Percentiles rank a stretch among this genome's conserved stretches.
Evolutionary conservation across 805 yeast genomes (phyloP).

Genomic region (Sugiyamaella valdiviana): DNA sequence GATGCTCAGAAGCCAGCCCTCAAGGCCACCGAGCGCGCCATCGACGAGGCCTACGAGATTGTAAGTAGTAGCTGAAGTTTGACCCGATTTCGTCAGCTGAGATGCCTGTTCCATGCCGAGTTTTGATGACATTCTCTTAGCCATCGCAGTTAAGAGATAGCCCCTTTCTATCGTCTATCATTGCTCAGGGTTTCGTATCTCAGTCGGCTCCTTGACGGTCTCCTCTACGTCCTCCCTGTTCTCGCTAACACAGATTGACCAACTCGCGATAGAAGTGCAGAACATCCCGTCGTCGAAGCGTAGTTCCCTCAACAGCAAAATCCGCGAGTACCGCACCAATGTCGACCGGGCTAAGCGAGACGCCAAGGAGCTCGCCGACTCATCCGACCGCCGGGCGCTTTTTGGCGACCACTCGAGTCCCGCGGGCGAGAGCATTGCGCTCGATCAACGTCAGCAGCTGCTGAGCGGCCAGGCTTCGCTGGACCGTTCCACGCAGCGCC

Average conservation of each 20-base stretch:
- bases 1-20: slow-evolving; percentile 50
- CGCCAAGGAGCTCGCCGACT: slow-evolving; percentile 51
- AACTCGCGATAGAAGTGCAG: slow-evolving; percentile 80
- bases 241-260: slow-evolving; percentile 47
- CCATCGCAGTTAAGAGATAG: no score
- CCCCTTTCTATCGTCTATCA: no score
- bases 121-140: no score
- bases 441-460: slow-evolving; percentile 76
- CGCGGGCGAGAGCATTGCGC: slow-evolving; percentile 32
- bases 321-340: slow-evolving; percentile 63
- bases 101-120: no score
- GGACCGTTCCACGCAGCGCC: slow-evolving; percentile 74
- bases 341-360: slow-evolving; percentile 49
- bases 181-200: neutral
- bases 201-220: neutral
- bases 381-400: slow-evolving; percentile 62
- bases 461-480: slow-evolving; percentile 71
- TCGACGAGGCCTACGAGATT: slow-evolving; percentile 77
- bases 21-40: slow-evolving; percentile 54
- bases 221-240: neutral
- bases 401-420: slow-evolving; percentile 51
- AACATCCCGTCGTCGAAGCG: slow-evolving; percentile 71
- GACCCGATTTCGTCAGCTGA: no score
- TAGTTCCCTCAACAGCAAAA: slow-evolving; percentile 63
- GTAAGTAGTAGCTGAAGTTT: slow-evolving; percentile 27